Evolutionary conservation across 805 yeast species (phyloP), one percentile per base, ranked within the genome.

Genomic region (Yarrowia sp.): DNA sequence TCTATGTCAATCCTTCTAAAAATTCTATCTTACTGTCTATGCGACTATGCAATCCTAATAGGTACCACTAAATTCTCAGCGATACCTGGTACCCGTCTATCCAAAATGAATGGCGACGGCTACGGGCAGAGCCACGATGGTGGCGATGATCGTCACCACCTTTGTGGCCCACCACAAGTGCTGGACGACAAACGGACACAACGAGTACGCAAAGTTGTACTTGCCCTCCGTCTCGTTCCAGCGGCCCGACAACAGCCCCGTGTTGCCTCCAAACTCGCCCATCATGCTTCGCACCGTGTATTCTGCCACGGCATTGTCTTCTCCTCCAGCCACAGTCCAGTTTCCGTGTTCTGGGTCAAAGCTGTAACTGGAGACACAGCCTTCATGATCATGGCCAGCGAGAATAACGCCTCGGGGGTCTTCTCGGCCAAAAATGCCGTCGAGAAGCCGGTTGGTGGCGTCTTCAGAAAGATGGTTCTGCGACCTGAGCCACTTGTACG

Each of bases 331-430:
- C 2, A 33, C 61, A 3, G 28, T 41, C 66, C 63, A 62, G 24
- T 52, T 28, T 2, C 56, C 59, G 17, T 17, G 17, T 8, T 32
- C 49, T 2, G 35, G 67, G 58, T 81, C 73, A 66, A 71, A 79
- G 72, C 82, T 84, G 73, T 89, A 90, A 74, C 82, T 80, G 38
- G 86, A 83, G 69, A 85, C 87, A 73, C 99, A 95, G 1, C 99
- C 99, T 68, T 87, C 92, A 72, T 95, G 99, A 72, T 95, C 99
- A 76, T 95, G 99, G 0, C 99, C 99, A 0, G 97, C 90, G 44
- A 93, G 76, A 3, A 95, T 85, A 10, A 93, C 79, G 21, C 98
- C 98, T 67, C 66, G 58, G 9, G 65, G 64, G 26, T 68, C 67
- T 32, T 58, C 63, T 30, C 51, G 5, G 22, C 84, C 83, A 73